Percentiles rank a stretch among this genome's conserved stretches.
These are phyloP conservation scores for Sphagnum contortum DNA, from an alignment of 225 moss, liverwort and hornwort species.

Conservation along the genomic window DNA sequence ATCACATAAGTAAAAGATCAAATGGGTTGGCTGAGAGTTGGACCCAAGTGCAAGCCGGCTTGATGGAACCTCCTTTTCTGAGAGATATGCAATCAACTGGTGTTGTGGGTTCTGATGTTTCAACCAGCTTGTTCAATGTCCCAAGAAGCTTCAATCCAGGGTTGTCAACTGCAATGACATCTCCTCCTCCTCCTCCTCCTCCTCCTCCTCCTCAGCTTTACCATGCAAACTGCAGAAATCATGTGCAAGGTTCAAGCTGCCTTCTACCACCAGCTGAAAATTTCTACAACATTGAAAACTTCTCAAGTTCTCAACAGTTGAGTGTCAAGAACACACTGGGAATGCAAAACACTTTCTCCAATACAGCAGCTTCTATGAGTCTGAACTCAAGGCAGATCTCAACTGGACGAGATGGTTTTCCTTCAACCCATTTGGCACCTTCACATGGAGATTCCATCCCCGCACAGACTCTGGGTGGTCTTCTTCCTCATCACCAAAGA, in stretches of 20 bases:
- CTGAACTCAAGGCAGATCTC: conserved; percentile 2
- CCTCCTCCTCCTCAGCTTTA: not conserved
- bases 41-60: too few species aligned
- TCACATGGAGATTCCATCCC: too few species aligned
- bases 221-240: not conserved
- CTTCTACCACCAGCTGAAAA: not conserved
- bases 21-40: too few species aligned
- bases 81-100: too few species aligned
- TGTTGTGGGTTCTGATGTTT: too few species aligned
- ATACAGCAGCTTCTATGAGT: not conserved
- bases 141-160: not conserved
- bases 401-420: not conserved
- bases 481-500: too few species aligned
- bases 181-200: not conserved
- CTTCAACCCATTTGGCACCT: not conserved
- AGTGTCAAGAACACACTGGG: not conserved
- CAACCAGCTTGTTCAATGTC: not conserved
- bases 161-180: not conserved
- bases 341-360: not conserved
- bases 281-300: not conserved
- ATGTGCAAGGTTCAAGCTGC: too few species aligned
- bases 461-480: too few species aligned
- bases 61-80: too few species aligned
- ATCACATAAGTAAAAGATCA: too few species aligned
- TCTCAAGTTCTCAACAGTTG: not conserved